These are phyloP conservation scores for Cadophora luteo-olivacea DNA, from an alignment of 2,329 filamentous ascomycete genomes.

Conservation along the genomic window DNA sequence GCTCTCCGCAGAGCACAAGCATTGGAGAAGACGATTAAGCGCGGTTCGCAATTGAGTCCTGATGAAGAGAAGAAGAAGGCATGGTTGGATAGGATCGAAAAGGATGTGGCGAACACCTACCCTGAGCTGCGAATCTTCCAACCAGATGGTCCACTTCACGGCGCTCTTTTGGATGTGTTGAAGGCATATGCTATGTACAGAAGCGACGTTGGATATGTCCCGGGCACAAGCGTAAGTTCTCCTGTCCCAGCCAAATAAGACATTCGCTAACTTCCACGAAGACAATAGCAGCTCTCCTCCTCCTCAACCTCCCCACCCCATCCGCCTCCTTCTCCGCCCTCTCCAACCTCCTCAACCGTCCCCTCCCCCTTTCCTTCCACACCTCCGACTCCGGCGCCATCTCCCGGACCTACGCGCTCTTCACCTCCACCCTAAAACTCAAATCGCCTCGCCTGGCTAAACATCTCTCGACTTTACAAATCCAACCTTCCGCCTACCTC, in stretches of 20 bases:
- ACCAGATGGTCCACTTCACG: slow-evolving; percentile 62
- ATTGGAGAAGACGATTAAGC: slow-evolving; percentile 54
- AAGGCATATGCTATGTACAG: slow-evolving; percentile 84
- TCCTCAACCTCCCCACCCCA: slow-evolving; percentile 72
- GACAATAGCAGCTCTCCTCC: slow-evolving; percentile 75
- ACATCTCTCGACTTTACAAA: slow-evolving; percentile 62
- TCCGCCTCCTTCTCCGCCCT: slow-evolving; percentile 72
- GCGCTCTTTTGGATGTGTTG: slow-evolving; percentile 73
- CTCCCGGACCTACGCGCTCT: slow-evolving; percentile 70
- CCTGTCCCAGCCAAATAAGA: slow-evolving; percentile 21
- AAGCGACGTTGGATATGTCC: slow-evolving; percentile 79
- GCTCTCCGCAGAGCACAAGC: slow-evolving; percentile 72
- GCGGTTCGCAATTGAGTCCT: slow-evolving; percentile 41
- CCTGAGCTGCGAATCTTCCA: slow-evolving; percentile 74
- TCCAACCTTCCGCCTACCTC: slow-evolving; percentile 60
- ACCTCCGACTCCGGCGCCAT: slow-evolving; percentile 73
- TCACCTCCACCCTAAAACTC: slow-evolving; percentile 68
- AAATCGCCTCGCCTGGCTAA: slow-evolving; percentile 69
- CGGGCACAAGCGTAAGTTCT: slow-evolving; percentile 74
- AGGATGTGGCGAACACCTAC: slow-evolving; percentile 72
- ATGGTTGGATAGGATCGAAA: slow-evolving; percentile 69
- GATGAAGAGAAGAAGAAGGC: slow-evolving; percentile 62
- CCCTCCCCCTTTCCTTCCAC: slow-evolving; percentile 77
- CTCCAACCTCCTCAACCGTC: slow-evolving; percentile 79
- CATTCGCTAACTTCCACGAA: slow-evolving; percentile 44